These are phyloP conservation scores for Lavandula angustifolia DNA, from an alignment of 257 asterid species.

Conservation along the genomic window DNA sequence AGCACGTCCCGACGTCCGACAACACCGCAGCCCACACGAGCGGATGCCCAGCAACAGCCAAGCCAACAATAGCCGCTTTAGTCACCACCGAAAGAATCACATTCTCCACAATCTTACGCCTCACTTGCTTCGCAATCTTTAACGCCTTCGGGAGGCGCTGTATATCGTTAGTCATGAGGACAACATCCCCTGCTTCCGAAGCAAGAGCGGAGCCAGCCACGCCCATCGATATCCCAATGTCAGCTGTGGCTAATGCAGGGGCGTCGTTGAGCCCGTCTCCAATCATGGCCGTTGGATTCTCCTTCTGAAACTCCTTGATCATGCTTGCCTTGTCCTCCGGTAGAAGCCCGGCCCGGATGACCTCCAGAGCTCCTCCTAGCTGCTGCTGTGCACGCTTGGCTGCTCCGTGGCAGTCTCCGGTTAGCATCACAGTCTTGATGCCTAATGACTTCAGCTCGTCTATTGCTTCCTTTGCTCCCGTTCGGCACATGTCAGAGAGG, in stretches of 20 bases:
- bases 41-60: conserved; percentile 86
- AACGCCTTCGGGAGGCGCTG: conserved; percentile 58
- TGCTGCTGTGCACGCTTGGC: conserved; percentile 73
- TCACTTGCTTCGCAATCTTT: conserved; percentile 50
- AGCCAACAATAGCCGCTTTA: conserved; percentile 59
- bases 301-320: conserved; percentile 57
- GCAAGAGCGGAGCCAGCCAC: conserved; percentile 85
- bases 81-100: conserved; percentile 52
- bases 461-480: conserved; percentile 84
- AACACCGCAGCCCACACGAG: conserved; percentile 91
- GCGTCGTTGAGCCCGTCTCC: conserved; percentile 93
- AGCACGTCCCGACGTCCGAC: conserved; percentile 75
- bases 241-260: conserved; percentile 78
- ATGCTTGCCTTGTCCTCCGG: conserved; percentile 72
- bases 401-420: conserved; percentile 82
- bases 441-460: conserved; percentile 59
- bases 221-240: conserved; percentile 90
- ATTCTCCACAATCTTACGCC: conserved; percentile 63
- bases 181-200: conserved; percentile 66
- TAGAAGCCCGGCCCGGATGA: conserved; percentile 63
- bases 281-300: conserved; percentile 71
- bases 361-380: conserved; percentile 63
- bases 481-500: conserved; percentile 74
- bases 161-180: conserved; percentile 83
- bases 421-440: conserved; percentile 74